phyloP scores from a whole-genome alignment of 345 rosid species.

The Salix purpurea region DNA sequence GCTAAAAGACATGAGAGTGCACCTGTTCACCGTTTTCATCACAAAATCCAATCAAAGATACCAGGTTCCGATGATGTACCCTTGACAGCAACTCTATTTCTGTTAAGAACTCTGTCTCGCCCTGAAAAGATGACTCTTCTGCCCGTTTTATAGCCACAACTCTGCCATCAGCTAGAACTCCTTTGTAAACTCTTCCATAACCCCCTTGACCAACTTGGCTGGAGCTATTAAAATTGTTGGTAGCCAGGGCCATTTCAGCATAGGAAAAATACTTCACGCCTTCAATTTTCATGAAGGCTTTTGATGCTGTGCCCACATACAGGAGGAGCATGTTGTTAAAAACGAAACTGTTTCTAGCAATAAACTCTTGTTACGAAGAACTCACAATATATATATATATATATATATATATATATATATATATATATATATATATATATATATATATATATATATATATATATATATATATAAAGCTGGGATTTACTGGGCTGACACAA shows the following conservation, averaged over 20 bases:
- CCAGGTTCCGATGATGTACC: conserved; percentile 91
- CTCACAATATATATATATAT: neutral
- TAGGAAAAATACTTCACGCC: conserved; percentile 75
- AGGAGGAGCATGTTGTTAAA: conserved; percentile 9
- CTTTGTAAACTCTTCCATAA: conserved; percentile 92
- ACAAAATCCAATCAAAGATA: conserved; percentile 80
- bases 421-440: neutral
- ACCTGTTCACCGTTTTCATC: conserved; percentile 98
- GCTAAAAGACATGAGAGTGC: neutral
- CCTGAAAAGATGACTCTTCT: conserved; percentile 83
- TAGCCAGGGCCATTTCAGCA: conserved; percentile 62
- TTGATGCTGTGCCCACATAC: conserved; percentile 42
- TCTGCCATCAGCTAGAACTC: conserved; percentile 58
- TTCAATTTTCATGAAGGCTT: conserved; percentile 56
- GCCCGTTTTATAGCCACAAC: conserved; percentile 93
- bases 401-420: neutral
- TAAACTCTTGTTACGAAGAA: neutral
- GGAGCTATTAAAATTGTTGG: conserved; percentile 55
- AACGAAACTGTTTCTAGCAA: neutral
- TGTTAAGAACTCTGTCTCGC: conserved; percentile 84
- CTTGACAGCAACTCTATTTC: conserved; percentile 87
- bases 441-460: neutral
- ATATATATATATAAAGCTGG: neutral
- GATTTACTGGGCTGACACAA: neutral
- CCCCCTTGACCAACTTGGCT: conserved; percentile 91